Conservation (phyloP, 768 basidiomycete species). For the Trametes villosa region DNA sequence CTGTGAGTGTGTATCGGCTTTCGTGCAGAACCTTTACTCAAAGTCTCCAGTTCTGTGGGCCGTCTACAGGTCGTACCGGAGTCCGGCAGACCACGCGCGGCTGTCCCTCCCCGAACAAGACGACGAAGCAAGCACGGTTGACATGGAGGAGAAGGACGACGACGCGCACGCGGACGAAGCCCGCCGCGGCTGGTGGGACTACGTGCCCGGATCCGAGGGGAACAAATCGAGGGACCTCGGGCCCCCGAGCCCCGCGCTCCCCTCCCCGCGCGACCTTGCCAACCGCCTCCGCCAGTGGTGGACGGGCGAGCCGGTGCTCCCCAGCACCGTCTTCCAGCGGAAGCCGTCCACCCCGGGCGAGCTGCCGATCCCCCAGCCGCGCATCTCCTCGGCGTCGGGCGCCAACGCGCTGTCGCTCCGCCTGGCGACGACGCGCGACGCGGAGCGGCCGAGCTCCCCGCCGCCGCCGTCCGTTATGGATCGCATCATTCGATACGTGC, state of each 20-base stretch:
- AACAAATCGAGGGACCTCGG: neutral
- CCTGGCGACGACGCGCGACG: conserved; percentile 8
- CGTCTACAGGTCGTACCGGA: conserved; percentile 55
- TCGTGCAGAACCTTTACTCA: conserved; percentile 8
- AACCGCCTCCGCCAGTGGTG: conserved; percentile 19
- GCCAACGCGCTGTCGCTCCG: conserved; percentile 8
- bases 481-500: conserved; percentile 52
- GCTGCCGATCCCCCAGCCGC: conserved; percentile 23
- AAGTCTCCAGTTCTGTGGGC: conserved; percentile 52
- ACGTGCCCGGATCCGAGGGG: conserved; percentile 40
- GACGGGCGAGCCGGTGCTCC: conserved; percentile 10
- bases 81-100: conserved; percentile 55
- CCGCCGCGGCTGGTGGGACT: conserved; percentile 60
- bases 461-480: conserved; percentile 36
- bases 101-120: conserved; percentile 56
- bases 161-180: conserved; percentile 3
- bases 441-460: conserved; percentile 15
- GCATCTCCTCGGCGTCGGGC: conserved; percentile 18
- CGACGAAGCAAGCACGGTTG: conserved; percentile 34
- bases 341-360: conserved; percentile 29
- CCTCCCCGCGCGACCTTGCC: neutral
- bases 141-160: conserved; percentile 12
- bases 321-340: conserved; percentile 26
- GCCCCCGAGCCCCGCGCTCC: neutral
- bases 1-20: conserved; percentile 45